These are phyloP conservation scores for Populus hybrid DNA, from an alignment of 441 rosid species.

Conservation along the genomic window DNA sequence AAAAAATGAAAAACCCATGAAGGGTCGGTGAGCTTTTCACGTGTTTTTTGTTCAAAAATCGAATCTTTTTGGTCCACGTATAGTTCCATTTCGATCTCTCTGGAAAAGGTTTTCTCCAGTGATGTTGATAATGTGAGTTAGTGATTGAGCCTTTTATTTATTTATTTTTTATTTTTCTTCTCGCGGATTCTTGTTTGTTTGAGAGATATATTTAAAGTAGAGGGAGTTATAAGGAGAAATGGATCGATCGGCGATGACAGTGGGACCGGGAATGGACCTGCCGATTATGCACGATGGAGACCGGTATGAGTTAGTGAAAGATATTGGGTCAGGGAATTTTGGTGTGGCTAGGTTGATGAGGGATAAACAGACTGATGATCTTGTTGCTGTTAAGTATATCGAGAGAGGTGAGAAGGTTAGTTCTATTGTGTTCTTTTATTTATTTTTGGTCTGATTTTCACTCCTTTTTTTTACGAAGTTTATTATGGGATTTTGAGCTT, in stretches of 20 bases:
- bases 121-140: slow-evolving; percentile 33
- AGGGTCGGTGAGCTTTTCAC: slow-evolving; percentile 58
- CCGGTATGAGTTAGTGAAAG: slow-evolving; percentile 82
- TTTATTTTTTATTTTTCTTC: slow-evolving; percentile 4
- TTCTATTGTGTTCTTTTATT: slow-evolving; percentile 4
- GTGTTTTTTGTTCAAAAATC: slow-evolving; percentile 27
- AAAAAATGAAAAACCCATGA: slow-evolving; percentile 12
- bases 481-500: background rate
- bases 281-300: slow-evolving; percentile 98
- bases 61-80: slow-evolving; percentile 26
- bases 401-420: slow-evolving; percentile 99
- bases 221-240: slow-evolving; percentile 28
- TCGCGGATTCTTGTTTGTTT: background rate
- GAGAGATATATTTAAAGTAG: background rate
- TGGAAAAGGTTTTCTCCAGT: slow-evolving; percentile 16
- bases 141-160: slow-evolving; percentile 1
- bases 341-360: slow-evolving; percentile 96
- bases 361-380: slow-evolving; percentile 74
- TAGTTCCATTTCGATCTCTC: slow-evolving; percentile 19
- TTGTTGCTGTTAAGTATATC: slow-evolving; percentile 96
- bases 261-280: slow-evolving; percentile 88
- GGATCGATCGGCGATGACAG: slow-evolving; percentile 72
- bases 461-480: background rate
- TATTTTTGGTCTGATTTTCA: background rate
- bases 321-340: slow-evolving; percentile 93